Base-by-base conservation (phyloP, 2,329 filamentous ascomycete species). In the Didymella pinodella region DNA sequence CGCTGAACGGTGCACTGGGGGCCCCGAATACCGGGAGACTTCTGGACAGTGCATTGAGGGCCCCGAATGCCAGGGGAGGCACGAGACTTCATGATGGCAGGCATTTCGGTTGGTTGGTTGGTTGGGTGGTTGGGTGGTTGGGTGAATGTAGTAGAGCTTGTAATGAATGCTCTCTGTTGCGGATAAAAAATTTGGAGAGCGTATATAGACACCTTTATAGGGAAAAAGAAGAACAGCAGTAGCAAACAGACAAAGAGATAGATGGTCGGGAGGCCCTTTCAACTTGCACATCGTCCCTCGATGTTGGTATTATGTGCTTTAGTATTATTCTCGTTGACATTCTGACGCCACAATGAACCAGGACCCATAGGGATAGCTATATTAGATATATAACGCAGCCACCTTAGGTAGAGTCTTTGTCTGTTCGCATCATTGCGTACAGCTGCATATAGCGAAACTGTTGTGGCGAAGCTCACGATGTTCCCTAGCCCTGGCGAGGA, bases 131-230 rank as follows among this genome's bases (percentile, higher is more conserved):
- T n/a, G n/a, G n/a, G n/a, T 46, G 31, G 25, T 40, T 51, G 29
- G 58, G 61, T 59, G 57, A 49, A 36, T 66, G 60, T 54, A 55
- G 28, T 45, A 46, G 48, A 55, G 53, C 8, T 59, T 59, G 51
- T 65, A 65, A 67, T 57, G 66, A 68, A 47, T 61, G 69, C 50
- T 58, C 61, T 64, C 53, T 64, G 57, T 36, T 64, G 61, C 11
- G 58, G 57, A 38, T 55, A 55, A 43, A 20, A 32, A 53, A 48
- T 10, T 28, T 25, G 11, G 20, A 12, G 25, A 40, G 20, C 22
- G 43, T 11, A 32, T 26, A 32, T 6, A 10, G 5, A 2, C 16
- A 20, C 22, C 16, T 40, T 49, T 49, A 40, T 49, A 49, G 7
- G 18, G 11, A 3, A 7, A 26, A 10, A 22, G 32, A 11, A 10